phyloP scores from a whole-genome alignment of 257 asterid genomes.

The Plantago elongata region DNA sequence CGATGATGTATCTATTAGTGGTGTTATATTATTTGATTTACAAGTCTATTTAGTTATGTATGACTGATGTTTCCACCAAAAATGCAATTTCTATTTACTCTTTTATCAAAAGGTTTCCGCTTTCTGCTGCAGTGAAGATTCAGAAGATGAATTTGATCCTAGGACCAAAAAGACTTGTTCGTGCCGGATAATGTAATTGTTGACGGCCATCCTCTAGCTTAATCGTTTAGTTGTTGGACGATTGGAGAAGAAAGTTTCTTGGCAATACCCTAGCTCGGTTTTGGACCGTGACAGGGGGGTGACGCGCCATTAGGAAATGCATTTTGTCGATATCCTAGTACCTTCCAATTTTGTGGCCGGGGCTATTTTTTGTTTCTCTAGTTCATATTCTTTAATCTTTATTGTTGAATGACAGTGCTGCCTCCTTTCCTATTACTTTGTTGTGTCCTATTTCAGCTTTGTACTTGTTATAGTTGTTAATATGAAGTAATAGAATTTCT shows the following conservation, averaged over 20 bases:
- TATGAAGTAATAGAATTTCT: slow-evolving; percentile 6
- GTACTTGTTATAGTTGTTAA: slow-evolving; percentile 32
- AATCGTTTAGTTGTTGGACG: slow-evolving; percentile 15
- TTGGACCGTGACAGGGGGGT: slow-evolving; percentile 6
- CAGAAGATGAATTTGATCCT: slow-evolving; percentile 68
- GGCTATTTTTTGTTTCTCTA: neutral
- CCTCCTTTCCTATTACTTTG: slow-evolving; percentile 18
- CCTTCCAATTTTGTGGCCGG: slow-evolving; percentile 29
- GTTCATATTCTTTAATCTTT: slow-evolving; percentile 27
- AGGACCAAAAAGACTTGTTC: slow-evolving; percentile 56
- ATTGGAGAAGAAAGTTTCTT: slow-evolving; percentile 3
- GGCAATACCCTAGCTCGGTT: too few species aligned
- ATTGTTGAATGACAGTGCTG: slow-evolving; percentile 11
- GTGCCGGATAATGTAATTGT: slow-evolving; percentile 70
- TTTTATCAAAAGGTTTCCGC: slow-evolving; percentile 14
- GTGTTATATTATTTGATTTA: too few species aligned
- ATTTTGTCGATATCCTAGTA: slow-evolving; percentile 22
- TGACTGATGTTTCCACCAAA: neutral
- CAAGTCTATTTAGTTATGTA: too few species aligned
- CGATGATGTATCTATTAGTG: too few species aligned
- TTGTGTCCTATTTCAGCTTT: slow-evolving; percentile 13
- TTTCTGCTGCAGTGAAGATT: slow-evolving; percentile 60
- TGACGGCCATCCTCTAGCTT: too few species aligned
- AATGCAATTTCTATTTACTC: neutral
- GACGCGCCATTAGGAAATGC: slow-evolving; percentile 15